Percentiles rank a stretch among this genome's conserved stretches.
Conservation (phyloP, 805 yeast species). For the Henningerozyma blattae region DNA sequence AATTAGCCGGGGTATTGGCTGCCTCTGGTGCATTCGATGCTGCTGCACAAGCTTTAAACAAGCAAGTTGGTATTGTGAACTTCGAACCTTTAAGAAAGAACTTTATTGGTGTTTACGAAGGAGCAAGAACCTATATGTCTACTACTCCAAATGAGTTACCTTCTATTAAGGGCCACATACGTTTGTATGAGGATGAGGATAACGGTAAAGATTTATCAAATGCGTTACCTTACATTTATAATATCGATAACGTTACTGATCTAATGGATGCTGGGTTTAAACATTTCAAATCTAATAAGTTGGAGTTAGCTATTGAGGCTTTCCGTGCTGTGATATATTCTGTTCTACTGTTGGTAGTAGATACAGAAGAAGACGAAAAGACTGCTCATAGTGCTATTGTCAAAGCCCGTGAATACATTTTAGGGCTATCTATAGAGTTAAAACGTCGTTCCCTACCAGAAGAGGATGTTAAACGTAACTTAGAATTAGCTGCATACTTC, state of each 20-base stretch:
- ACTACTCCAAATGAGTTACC: constrained; percentile 61
- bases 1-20: constrained; percentile 80
- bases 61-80: constrained; percentile 76
- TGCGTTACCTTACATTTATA: constrained; percentile 71
- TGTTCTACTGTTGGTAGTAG: constrained; percentile 58
- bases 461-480: constrained; percentile 65
- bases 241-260: constrained; percentile 51
- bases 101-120: constrained; percentile 73
- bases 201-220: constrained; percentile 31
- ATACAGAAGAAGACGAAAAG: constrained; percentile 60
- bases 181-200: constrained; percentile 49
- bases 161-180: constrained; percentile 53
- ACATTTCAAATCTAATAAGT: constrained; percentile 70
- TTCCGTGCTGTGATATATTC: constrained; percentile 77
- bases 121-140: constrained; percentile 64
- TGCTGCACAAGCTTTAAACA: constrained; percentile 83
- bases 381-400: constrained; percentile 60
- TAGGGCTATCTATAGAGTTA: constrained; percentile 86
- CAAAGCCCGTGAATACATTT: constrained; percentile 77
- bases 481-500: constrained; percentile 93
- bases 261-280: constrained; percentile 62
- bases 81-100: constrained; percentile 81
- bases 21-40: constrained; percentile 96
- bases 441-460: constrained; percentile 72
- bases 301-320: constrained; percentile 65